Evolutionary conservation across 129 eudicot genomes (phyloP).

Genomic region (Flaveria linearis): DNA sequence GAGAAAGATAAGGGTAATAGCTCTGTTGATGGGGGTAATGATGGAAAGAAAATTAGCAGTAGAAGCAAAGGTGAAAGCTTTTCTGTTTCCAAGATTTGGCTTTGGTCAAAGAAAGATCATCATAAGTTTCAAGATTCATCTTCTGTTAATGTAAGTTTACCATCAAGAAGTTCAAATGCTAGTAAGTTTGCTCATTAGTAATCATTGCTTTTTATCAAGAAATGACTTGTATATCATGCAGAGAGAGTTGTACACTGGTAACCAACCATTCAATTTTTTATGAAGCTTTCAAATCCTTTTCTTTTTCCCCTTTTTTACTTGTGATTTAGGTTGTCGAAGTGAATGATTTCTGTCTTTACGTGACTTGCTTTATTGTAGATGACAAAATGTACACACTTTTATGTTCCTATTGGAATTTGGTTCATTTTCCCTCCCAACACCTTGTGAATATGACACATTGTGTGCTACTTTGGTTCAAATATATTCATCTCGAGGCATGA

Average conservation of each 20-base stretch:
- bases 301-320: not conserved
- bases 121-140: constrained; percentile 57
- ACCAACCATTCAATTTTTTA: constrained; percentile 15
- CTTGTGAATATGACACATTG: constrained; percentile 19
- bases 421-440: constrained; percentile 36
- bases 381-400: constrained; percentile 36
- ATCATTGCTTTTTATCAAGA: constrained; percentile 9
- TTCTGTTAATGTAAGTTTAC: constrained; percentile 52
- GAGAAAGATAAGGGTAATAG: constrained; percentile 54
- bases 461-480: not conserved
- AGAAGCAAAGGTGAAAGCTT: constrained; percentile 90
- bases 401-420: constrained; percentile 28
- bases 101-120: constrained; percentile 84
- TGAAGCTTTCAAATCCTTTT: constrained; percentile 12
- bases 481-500: not conserved
- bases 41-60: constrained; percentile 70
- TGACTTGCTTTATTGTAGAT: constrained; percentile 32
- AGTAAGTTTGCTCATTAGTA: constrained; percentile 26
- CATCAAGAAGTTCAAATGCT: constrained; percentile 39
- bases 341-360: constrained; percentile 30
- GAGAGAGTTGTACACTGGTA: constrained; percentile 27
- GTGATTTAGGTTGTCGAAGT: constrained; percentile 15
- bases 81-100: constrained; percentile 97
- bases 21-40: constrained; percentile 44
- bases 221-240: constrained; percentile 33